These are phyloP conservation scores for Linderniella brevidens DNA, from an alignment of 257 asterid species.

Conservation along the genomic window DNA sequence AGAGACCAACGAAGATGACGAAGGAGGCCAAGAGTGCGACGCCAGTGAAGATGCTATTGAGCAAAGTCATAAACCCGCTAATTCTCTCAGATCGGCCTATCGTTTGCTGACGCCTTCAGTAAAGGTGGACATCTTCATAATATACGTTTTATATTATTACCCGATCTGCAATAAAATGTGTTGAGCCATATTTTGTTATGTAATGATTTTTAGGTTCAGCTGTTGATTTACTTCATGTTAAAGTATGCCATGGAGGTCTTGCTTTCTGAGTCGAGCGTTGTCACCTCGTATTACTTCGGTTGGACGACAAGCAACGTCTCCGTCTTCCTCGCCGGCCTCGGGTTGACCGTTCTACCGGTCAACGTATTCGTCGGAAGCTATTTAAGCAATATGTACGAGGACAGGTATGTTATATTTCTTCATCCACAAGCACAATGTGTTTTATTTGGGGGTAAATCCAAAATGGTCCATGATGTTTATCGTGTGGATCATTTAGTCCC, in stretches of 20 bases:
- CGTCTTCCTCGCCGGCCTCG: not conserved
- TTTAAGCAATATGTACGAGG: slow-evolving; percentile 5
- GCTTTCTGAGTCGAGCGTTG: slow-evolving; percentile 2
- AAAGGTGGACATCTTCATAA: slow-evolving; percentile 20
- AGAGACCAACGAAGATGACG: not conserved
- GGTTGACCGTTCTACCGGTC: slow-evolving; percentile 3
- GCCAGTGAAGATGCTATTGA: slow-evolving; percentile 40
- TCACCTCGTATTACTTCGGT: slow-evolving; percentile 3
- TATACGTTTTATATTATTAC: not conserved
- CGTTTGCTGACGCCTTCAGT: slow-evolving; percentile 47
- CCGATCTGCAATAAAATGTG: no score
- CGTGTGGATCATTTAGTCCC: no score
- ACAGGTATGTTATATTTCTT: not conserved
- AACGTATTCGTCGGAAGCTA: slow-evolving; percentile 2
- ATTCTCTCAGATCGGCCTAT: slow-evolving; percentile 37
- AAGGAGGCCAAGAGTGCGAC: slow-evolving; percentile 13
- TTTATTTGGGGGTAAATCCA: no score
- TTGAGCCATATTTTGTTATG: no score
- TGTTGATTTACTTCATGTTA: slow-evolving; percentile 2
- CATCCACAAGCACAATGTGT: no score
- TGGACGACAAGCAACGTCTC: slow-evolving; percentile 4
- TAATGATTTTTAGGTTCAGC: slow-evolving; percentile 1
- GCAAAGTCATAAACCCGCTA: slow-evolving; percentile 34
- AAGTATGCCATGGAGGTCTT: slow-evolving; percentile 4
- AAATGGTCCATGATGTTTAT: no score